Percentiles rank a stretch among this genome's conserved stretches.
Evolutionary conservation across 2,329 filamentous ascomycete genomes (phyloP).

Genomic region (Neodidymelliopsis sp.): DNA sequence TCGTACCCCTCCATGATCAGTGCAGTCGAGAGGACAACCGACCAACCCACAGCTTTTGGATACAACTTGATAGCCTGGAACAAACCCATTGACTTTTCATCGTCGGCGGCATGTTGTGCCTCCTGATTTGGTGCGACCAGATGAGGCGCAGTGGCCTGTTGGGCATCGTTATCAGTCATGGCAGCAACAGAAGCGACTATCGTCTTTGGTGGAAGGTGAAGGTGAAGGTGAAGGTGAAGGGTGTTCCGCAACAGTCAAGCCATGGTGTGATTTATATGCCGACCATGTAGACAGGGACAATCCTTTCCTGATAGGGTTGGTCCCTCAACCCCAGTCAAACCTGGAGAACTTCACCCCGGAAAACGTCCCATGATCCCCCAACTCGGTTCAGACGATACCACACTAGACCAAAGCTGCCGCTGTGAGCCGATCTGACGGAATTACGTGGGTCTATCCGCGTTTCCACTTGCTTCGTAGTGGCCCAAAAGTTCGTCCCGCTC

Average conservation of each 20-base stretch:
- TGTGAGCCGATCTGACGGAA: too few species aligned
- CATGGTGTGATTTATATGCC: slow-evolving; percentile 23
- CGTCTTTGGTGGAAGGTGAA: not conserved
- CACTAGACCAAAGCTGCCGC: too few species aligned
- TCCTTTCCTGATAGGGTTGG: slow-evolving; percentile 12
- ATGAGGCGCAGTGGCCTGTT: slow-evolving; percentile 21
- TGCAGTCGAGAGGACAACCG: slow-evolving; percentile 81
- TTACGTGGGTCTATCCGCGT: too few species aligned
- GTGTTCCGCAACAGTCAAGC: not conserved
- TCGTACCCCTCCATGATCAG: slow-evolving; percentile 93
- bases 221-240: not conserved
- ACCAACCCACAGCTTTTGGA: slow-evolving; percentile 85
- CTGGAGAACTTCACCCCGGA: slow-evolving; percentile 19
- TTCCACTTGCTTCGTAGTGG: too few species aligned
- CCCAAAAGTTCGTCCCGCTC: too few species aligned
- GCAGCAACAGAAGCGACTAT: not conserved
- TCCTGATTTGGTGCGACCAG: slow-evolving; percentile 33
- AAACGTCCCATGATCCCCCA: slow-evolving; percentile 24
- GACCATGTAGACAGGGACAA: slow-evolving; percentile 21
- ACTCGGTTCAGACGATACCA: too few species aligned
- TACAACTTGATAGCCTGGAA: slow-evolving; percentile 79
- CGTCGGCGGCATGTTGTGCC: slow-evolving; percentile 50
- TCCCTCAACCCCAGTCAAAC: slow-evolving; percentile 4
- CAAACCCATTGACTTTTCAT: slow-evolving; percentile 61
- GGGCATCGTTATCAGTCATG: slow-evolving; percentile 32